Evolutionary conservation across 2,329 filamentous ascomycete genomes (phyloP).

Genomic region (Colletotrichum lindemuthianum): DNA sequence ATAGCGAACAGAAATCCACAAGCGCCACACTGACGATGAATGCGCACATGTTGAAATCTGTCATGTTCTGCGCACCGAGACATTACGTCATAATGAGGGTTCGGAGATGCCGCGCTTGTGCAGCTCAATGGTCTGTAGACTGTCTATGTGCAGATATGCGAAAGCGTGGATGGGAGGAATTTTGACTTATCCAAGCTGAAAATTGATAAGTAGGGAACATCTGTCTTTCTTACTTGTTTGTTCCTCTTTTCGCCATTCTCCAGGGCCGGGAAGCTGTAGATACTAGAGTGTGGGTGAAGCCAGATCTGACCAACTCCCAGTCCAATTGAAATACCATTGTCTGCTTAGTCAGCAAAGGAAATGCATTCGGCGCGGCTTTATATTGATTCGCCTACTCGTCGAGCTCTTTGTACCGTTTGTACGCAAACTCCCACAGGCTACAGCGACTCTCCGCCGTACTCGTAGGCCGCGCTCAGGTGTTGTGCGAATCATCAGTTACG

Average conservation of each 20-base stretch:
- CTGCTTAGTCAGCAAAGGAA: not conserved
- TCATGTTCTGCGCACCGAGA: not conserved
- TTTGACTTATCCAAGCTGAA: not conserved
- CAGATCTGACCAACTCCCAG: not conserved
- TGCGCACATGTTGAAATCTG: not conserved
- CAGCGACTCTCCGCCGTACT: too few species aligned
- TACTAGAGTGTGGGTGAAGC: not conserved
- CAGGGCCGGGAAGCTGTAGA: not conserved
- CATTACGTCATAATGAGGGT: not conserved
- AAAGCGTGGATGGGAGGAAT: not conserved
- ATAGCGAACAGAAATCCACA: conserved; percentile 3
- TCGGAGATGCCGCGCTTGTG: not conserved
- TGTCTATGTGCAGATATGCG: not conserved
- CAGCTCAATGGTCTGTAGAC: not conserved
- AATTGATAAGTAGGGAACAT: not conserved
- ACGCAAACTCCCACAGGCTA: too few species aligned
- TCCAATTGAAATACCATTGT: not conserved
- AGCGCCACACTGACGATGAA: conserved; percentile 4
- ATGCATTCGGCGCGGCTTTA: not conserved
- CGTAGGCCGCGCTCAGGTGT: too few species aligned
- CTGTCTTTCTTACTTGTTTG: not conserved
- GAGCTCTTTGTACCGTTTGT: too few species aligned
- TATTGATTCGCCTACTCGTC: not conserved
- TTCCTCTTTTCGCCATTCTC: not conserved
- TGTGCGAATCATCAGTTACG: too few species aligned